Evolutionary conservation across 495 filamentous ascomycete species (phyloP).

Genomic region (Podospora didyma): DNA sequence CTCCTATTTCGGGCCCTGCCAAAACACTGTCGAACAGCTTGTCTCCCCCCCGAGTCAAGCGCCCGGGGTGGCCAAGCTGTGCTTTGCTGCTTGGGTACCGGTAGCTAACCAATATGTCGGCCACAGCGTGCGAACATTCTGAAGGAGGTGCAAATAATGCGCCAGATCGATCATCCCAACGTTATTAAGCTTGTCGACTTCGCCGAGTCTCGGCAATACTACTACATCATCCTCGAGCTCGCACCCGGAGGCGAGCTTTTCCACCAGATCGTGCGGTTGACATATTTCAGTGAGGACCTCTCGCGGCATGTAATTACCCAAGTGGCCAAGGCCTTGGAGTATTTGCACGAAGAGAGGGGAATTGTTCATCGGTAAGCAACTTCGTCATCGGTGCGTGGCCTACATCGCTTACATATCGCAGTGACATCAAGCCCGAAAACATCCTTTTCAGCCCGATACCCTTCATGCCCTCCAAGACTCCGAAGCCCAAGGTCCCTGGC

Average conservation of each 20-base stretch:
- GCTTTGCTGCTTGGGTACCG: background rate
- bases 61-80: constrained; percentile 3
- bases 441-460: constrained; percentile 85
- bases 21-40: constrained; percentile 1
- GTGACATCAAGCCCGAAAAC: constrained; percentile 98
- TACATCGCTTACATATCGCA: constrained; percentile 28
- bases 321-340: constrained; percentile 89
- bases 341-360: constrained; percentile 89
- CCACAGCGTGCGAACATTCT: constrained; percentile 87
- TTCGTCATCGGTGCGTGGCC: background rate
- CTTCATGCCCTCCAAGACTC: constrained; percentile 73
- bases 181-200: constrained; percentile 92
- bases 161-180: constrained; percentile 90
- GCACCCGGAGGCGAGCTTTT: constrained; percentile 95
- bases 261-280: constrained; percentile 96
- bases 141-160: constrained; percentile 99
- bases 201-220: constrained; percentile 89
- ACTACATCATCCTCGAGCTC: constrained; percentile 94
- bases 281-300: constrained; percentile 95
- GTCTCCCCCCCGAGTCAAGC: constrained; percentile 15
- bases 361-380: constrained; percentile 87
- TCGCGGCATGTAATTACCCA: constrained; percentile 91
- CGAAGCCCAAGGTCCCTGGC: constrained; percentile 71
- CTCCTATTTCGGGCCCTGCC: constrained; percentile 4
- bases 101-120: constrained; percentile 10